phyloP scores from a whole-genome alignment of 1,284 basidiomycete genomes.

The Melanopsichium pennsylvanicum region DNA sequence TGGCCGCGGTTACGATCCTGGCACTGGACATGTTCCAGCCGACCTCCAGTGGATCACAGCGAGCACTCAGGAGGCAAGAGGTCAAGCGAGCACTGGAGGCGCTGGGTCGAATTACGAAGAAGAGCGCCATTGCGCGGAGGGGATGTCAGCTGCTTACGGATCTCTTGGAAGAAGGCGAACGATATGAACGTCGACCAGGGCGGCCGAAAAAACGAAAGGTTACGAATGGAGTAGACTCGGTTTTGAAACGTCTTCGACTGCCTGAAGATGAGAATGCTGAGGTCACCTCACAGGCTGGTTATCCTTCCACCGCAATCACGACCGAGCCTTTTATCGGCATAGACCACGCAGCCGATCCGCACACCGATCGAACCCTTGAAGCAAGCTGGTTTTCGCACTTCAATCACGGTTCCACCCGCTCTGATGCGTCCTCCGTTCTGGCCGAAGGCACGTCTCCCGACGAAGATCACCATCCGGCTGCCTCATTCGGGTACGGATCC shows the following conservation, averaged over 20 bases:
- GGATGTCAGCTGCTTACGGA: slow-evolving; percentile 39
- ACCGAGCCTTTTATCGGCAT: not conserved
- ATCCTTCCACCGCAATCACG: not conserved
- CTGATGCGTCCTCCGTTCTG: slow-evolving; percentile 26
- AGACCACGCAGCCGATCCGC: not conserved
- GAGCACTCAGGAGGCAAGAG: slow-evolving; percentile 27
- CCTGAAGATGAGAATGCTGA: slow-evolving; percentile 17
- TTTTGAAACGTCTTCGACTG: slow-evolving; percentile 31
- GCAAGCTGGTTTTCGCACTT: slow-evolving; percentile 37
- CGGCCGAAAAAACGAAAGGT: slow-evolving; percentile 26
- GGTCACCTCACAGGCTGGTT: not conserved
- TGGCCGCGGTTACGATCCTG: slow-evolving; percentile 44
- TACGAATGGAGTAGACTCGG: slow-evolving; percentile 25
- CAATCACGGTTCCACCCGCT: slow-evolving; percentile 22
- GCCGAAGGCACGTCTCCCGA: slow-evolving; percentile 28
- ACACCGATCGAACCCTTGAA: slow-evolving; percentile 14
- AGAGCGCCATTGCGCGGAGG: slow-evolving; percentile 46
- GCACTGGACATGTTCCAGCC: slow-evolving; percentile 44
- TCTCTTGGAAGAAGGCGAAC: slow-evolving; percentile 33
- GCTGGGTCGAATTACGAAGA: slow-evolving; percentile 24
- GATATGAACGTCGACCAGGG: slow-evolving; percentile 17
- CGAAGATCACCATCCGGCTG: slow-evolving; percentile 14
- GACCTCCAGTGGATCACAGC: slow-evolving; percentile 13
- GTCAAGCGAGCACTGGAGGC: slow-evolving; percentile 38
- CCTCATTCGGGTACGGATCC: slow-evolving; percentile 35